phyloP scores from a whole-genome alignment of 257 asterid genomes.

The Striga asiatica region DNA sequence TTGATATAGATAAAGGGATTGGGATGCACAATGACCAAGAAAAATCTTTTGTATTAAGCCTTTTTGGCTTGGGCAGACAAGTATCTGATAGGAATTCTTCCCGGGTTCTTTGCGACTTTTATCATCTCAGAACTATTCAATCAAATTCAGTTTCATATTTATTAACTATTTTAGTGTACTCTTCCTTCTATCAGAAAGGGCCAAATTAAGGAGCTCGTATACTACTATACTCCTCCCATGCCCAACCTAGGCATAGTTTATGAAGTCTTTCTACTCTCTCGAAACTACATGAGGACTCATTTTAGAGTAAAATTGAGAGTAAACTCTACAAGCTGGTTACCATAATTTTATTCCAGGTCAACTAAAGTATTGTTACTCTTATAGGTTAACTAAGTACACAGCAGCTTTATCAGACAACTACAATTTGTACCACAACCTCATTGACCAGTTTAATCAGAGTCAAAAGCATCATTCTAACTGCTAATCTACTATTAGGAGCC shows the following conservation, averaged over 20 bases:
- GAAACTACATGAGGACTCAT: not conserved
- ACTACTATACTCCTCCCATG: not conserved
- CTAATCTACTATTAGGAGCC: not conserved
- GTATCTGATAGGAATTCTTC: no score
- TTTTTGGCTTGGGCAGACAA: no score
- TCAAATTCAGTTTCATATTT: no score
- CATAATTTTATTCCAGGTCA: not conserved
- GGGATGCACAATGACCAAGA: no score
- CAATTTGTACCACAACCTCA: not conserved
- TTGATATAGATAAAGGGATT: no score
- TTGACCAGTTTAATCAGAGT: not conserved
- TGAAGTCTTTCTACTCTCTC: not conserved
- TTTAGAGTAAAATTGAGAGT: not conserved
- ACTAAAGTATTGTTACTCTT: no score
- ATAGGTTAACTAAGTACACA: no score
- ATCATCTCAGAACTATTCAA: no score
- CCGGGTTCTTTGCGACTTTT: no score
- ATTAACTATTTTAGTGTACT: not conserved
- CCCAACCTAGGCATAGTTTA: not conserved
- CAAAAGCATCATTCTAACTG: not conserved
- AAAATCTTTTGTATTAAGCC: no score
- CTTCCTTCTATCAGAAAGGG: not conserved
- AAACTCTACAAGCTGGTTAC: not conserved
- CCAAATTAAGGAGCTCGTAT: not conserved
- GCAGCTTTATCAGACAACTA: no score